phyloP scores from a whole-genome alignment of 345 rosid species.

The Hevea brasiliensis region DNA sequence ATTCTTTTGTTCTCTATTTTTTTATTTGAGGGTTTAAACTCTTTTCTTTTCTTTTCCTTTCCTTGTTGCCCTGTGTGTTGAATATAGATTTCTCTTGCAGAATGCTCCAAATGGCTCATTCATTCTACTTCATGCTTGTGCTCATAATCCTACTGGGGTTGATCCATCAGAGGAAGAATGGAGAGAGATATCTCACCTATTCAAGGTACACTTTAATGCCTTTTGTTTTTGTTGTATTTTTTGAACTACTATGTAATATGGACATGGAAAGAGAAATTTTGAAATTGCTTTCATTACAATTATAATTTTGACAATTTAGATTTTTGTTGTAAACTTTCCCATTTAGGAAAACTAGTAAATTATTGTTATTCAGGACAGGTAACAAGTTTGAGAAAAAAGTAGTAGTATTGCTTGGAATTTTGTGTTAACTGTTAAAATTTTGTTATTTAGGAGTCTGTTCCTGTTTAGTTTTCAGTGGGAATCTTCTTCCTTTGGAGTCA shows the following conservation, averaged over 20 bases:
- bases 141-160: constrained; percentile 96
- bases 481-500: neutral
- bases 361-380: neutral
- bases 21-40: neutral
- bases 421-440: neutral
- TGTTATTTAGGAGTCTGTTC: neutral
- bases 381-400: neutral
- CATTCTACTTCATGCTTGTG: constrained; percentile 91
- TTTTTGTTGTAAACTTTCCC: neutral
- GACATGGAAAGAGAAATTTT: neutral
- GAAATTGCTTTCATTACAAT: neutral
- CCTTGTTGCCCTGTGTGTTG: neutral
- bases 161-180: constrained; percentile 95
- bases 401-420: neutral
- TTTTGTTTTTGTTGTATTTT: neutral
- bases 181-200: constrained; percentile 83
- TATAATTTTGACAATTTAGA: neutral
- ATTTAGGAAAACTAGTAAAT: neutral
- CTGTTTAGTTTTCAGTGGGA: neutral
- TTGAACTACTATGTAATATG: neutral
- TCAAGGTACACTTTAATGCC: constrained; percentile 49
- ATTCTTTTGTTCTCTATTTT: neutral
- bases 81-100: constrained; percentile 30
- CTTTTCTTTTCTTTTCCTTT: neutral
- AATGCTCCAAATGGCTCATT: constrained; percentile 92